Base-by-base conservation (phyloP, 345 rosid species). In the Gossypium anomalum region DNA sequence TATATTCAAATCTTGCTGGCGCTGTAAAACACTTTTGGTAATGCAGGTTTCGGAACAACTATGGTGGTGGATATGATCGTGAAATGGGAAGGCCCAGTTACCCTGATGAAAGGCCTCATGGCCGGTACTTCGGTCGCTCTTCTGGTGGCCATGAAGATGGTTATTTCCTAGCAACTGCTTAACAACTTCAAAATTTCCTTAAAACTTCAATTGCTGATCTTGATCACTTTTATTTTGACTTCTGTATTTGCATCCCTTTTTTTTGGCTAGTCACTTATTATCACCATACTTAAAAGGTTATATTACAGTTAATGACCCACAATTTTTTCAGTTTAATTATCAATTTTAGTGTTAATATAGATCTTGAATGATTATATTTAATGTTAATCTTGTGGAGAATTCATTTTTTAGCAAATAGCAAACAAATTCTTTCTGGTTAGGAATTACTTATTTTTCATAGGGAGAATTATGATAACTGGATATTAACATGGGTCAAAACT, bases 1-100 rank as follows among this genome's bases (percentile, higher is more conserved):
- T 60, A 60, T 17, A 15, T 67, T 56, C 15, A 41, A 9, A 75
- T 10, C 44, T 56, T 75, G 16, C 77, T 16, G 49, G 10, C 53
- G 15, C 4, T 41, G 23, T 38, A 41, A 22, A 48, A 20, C 53
- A 2, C 25, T 43, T 59, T 68, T 71, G 68, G 13, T 76, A 64
- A 2, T 71, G 41, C 71, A 96, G 98, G 90, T 87, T 87, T 85
- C 92, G 97, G 41, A 83, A 89, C 76, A 98, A 95, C 59, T 77
- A 86, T 77, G 88, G 80, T 52, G 89, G 90, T 83, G 95, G 92
- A 77, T 89, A 89, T 78, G 98, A 90, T 14, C 94, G 93, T 76
- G 97, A 92, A 55, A 84, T 93, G 11, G 98, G 97, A 25, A 90
- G 97, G 80, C 83, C 86, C 56, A 89, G 84, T 49, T 89, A 85